Evolutionary conservation across 2,329 filamentous ascomycete species (phyloP).

Genomic region (Stromatinia cepivora): DNA sequence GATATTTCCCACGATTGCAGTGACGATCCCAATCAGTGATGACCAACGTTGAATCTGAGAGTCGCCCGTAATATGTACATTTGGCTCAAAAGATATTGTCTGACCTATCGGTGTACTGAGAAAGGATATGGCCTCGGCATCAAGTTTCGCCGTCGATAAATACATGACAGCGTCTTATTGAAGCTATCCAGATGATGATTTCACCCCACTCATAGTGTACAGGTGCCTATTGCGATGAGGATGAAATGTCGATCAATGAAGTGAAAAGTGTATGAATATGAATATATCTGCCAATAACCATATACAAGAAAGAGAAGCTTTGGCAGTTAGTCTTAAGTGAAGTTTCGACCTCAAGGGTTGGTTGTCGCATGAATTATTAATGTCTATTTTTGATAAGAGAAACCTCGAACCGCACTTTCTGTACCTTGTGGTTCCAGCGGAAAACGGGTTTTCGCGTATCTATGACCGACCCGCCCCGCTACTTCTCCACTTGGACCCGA

Average conservation of each 20-base stretch:
- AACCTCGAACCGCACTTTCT: background rate
- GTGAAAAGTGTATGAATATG: background rate
- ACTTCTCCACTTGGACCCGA: background rate
- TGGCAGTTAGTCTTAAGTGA: background rate
- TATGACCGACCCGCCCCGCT: background rate
- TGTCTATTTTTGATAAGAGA: background rate
- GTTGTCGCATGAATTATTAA: constrained; percentile 11
- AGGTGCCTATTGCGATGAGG: constrained; percentile 19
- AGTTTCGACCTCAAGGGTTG: background rate
- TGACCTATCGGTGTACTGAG: constrained; percentile 21
- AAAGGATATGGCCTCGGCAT: constrained; percentile 28
- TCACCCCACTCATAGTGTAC: constrained; percentile 31
- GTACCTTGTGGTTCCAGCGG: background rate
- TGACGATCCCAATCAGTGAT: constrained; percentile 90
- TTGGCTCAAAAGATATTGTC: constrained; percentile 1
- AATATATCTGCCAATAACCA: background rate
- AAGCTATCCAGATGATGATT: constrained; percentile 23
- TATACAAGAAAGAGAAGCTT: background rate
- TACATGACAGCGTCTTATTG: constrained; percentile 35
- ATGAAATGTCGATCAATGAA: background rate
- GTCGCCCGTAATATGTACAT: constrained; percentile 38
- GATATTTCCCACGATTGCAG: constrained; percentile 88
- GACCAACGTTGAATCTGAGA: constrained; percentile 72
- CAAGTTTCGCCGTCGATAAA: constrained; percentile 31
- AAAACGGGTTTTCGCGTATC: constrained; percentile 7